phyloP scores from a whole-genome alignment of 2,329 filamentous ascomycete species.

The Colletotrichum scovillei region DNA sequence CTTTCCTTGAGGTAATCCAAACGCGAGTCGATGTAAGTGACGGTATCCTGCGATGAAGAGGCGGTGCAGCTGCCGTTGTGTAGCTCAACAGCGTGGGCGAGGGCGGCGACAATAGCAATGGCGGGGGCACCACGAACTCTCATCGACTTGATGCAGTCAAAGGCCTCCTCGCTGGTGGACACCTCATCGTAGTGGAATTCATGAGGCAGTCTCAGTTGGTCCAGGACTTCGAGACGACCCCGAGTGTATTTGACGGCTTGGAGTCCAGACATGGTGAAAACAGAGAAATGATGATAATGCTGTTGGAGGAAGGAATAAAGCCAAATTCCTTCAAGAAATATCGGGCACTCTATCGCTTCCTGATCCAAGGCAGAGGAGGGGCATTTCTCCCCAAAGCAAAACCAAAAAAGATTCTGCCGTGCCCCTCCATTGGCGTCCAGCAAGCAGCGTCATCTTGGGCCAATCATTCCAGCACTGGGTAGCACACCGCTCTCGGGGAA shows the following conservation, averaged over 20 bases:
- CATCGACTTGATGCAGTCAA: conserved; percentile 87
- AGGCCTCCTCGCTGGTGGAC: conserved; percentile 77
- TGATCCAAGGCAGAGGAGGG: neutral
- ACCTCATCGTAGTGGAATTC: conserved; percentile 82
- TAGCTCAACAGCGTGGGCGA: conserved; percentile 89
- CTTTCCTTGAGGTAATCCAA: conserved; percentile 90
- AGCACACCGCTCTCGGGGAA: conserved; percentile 22
- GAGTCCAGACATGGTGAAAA: conserved; percentile 64
- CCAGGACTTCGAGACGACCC: conserved; percentile 80
- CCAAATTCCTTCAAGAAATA: neutral
- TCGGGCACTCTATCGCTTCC: neutral
- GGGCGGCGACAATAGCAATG: conserved; percentile 96
- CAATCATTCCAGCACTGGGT: conserved; percentile 9
- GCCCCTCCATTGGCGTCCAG: conserved; percentile 35
- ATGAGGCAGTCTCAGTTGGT: conserved; percentile 86
- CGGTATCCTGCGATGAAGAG: conserved; percentile 63
- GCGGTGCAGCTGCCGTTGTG: conserved; percentile 65
- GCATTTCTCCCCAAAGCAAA: conserved; percentile 29
- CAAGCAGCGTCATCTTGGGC: conserved; percentile 16
- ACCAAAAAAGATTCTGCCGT: conserved; percentile 39
- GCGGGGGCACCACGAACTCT: conserved; percentile 84
- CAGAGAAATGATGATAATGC: neutral
- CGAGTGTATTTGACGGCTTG: conserved; percentile 82
- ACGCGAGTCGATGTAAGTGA: conserved; percentile 78
- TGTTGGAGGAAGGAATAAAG: neutral